Evolutionary conservation across 2,329 filamentous ascomycete genomes (phyloP), one percentile per base, ranked within the genome.

Genomic region (Massarina eburnea): DNA sequence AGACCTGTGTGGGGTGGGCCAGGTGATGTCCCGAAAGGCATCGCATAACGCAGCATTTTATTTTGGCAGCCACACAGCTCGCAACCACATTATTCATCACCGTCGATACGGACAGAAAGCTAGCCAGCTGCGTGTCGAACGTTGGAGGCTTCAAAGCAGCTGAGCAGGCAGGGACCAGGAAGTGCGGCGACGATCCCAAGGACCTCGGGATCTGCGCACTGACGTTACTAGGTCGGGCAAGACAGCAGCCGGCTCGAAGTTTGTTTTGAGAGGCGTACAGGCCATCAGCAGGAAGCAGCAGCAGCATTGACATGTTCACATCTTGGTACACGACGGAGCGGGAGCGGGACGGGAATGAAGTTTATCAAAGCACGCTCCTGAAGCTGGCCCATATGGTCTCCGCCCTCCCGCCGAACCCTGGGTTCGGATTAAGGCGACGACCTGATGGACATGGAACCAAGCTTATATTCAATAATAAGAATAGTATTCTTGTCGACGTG

Each of bases 301-400:
- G 17, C 37, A 32, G 39, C 26, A 20, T 41, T 41, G 39, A 30
- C 26, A 21, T 8, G 14, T 29, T 14, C 30, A 22, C 46, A 46
- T 51, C 52, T 51, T 55, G 55, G 54, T 57, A 56, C 54, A 52
- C 52, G 52, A 54, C 58, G 62, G 64, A 55, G 55, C 59, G 62
- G 62, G 61, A 62, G 57, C 54, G 52, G 55, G 43, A 47, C 57
- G 58, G 56, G 51, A 44, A 43, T 45, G 49, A 58, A 53, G 48
- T 59, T 46, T 59, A 57, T 57, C 47, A 37, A 44, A 55, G 63
- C 64, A 68, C 62, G 62, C 58, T 59, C 63, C 63, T 48, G 52
- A 54, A 45, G 42, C 46, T 66, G 63, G 62, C 61, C 61, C 55
- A 52, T 49, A 46, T 24, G 37, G 48, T 45, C 49, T 46, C 47